Evolutionary conservation across 108 stramenopile genomes (phyloP).

Genomic region (Nitzschia sp.): DNA sequence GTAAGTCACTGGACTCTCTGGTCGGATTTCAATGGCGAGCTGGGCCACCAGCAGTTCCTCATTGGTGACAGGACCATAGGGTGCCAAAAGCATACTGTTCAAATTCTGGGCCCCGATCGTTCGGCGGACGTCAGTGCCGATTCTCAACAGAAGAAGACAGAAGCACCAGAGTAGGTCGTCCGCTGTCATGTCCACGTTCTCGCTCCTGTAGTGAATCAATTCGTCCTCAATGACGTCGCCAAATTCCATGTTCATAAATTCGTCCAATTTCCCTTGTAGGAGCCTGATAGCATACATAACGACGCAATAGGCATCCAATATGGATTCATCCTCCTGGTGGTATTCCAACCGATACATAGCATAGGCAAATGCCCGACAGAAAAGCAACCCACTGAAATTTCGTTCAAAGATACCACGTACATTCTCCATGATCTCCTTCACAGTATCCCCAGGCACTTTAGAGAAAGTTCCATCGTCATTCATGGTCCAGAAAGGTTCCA

Average conservation of each 20-base stretch:
- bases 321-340: not conserved
- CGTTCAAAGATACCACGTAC: constrained; percentile 18
- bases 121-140: not conserved
- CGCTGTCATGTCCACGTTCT: constrained; percentile 19
- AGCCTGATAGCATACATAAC: constrained; percentile 10
- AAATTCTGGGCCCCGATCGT: not conserved
- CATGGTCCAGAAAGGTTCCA: constrained; percentile 10
- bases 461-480: not conserved
- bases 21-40: constrained; percentile 13
- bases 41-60: constrained; percentile 23
- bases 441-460: constrained; percentile 9
- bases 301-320: constrained; percentile 21
- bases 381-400: constrained; percentile 12
- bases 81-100: not conserved
- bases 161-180: constrained; percentile 26
- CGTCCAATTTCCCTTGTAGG: constrained; percentile 19
- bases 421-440: not conserved
- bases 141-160: constrained; percentile 1
- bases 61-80: constrained; percentile 1
- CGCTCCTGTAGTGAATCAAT: constrained; percentile 6
- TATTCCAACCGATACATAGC: constrained; percentile 4
- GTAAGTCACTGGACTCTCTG: constrained; percentile 12
- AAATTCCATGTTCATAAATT: constrained; percentile 19
- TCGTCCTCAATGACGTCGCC: constrained; percentile 18
- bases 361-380: constrained; percentile 23